phyloP scores from a whole-genome alignment of 352 stramenopile genomes.

The Phytophthora capsici region DNA sequence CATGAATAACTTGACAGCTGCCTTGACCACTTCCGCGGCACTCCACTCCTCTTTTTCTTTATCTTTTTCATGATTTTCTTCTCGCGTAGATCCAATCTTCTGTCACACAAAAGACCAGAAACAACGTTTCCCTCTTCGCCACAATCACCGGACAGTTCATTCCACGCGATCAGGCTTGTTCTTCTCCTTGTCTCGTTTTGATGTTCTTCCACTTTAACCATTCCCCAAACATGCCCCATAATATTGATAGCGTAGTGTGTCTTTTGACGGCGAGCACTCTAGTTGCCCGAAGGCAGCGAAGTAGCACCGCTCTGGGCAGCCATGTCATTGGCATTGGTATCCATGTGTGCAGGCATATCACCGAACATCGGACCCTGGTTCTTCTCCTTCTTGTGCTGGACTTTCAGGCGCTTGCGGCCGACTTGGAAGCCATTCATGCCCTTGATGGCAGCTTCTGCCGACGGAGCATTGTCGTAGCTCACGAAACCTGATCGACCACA shows the following conservation, averaged over 20 bases:
- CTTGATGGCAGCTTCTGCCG: slow-evolving; percentile 93
- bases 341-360: slow-evolving; percentile 65
- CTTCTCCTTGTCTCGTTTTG: slow-evolving; percentile 23
- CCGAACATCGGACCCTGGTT: slow-evolving; percentile 67
- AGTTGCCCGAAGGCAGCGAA: slow-evolving; percentile 49
- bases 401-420: slow-evolving; percentile 96
- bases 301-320: slow-evolving; percentile 41
- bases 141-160: slow-evolving; percentile 21
- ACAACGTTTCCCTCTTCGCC: slow-evolving; percentile 13
- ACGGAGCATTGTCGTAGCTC: slow-evolving; percentile 94
- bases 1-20: slow-evolving; percentile 37
- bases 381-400: slow-evolving; percentile 96
- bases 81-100: neutral
- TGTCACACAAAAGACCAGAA: neutral
- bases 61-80: slow-evolving; percentile 29
- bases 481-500: slow-evolving; percentile 91
- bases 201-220: slow-evolving; percentile 26
- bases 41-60: slow-evolving; percentile 22
- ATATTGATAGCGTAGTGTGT: slow-evolving; percentile 45
- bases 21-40: slow-evolving; percentile 17
- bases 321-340: slow-evolving; percentile 57
- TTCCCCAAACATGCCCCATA: slow-evolving; percentile 42
- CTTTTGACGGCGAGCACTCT: slow-evolving; percentile 23
- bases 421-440: slow-evolving; percentile 97
- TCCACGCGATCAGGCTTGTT: slow-evolving; percentile 29